phyloP scores from a whole-genome alignment of 352 stramenopile genomes.

The Pythium coloratum region DNA sequence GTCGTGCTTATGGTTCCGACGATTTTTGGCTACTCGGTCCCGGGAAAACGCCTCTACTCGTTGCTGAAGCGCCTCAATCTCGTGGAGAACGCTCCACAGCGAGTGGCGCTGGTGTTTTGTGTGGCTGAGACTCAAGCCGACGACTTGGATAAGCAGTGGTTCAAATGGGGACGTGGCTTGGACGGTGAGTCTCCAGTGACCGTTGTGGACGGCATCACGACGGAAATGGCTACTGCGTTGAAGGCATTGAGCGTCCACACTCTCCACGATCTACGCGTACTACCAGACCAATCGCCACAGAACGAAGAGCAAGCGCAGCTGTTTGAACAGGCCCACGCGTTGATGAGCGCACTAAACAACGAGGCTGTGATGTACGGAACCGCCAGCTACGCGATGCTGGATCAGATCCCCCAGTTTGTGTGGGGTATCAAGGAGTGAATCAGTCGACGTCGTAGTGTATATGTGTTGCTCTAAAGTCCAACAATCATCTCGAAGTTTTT shows the following conservation, averaged over 20 bases:
- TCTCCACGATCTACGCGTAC: not conserved
- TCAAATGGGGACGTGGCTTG: not conserved
- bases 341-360: not conserved
- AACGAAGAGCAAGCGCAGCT: not conserved
- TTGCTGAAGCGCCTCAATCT: not conserved
- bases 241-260: not conserved
- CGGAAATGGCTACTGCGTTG: not conserved
- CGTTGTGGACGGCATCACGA: not conserved
- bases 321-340: not conserved
- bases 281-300: not conserved
- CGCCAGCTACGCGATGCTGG: not conserved
- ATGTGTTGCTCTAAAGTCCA: too few relatives aligned
- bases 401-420: slow-evolving; percentile 2
- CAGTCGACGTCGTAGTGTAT: too few relatives aligned
- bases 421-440: not conserved
- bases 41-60: not conserved
- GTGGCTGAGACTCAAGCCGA: not conserved
- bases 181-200: not conserved
- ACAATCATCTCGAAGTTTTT: too few relatives aligned
- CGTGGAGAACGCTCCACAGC: not conserved
- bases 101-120: not conserved
- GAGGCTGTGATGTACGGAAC: not conserved
- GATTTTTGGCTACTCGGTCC: not conserved
- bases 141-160: not conserved
- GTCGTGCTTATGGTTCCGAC: not conserved